phyloP scores from a whole-genome alignment of 2,329 filamentous ascomycete species.

The Alternaria arborescens region DNA sequence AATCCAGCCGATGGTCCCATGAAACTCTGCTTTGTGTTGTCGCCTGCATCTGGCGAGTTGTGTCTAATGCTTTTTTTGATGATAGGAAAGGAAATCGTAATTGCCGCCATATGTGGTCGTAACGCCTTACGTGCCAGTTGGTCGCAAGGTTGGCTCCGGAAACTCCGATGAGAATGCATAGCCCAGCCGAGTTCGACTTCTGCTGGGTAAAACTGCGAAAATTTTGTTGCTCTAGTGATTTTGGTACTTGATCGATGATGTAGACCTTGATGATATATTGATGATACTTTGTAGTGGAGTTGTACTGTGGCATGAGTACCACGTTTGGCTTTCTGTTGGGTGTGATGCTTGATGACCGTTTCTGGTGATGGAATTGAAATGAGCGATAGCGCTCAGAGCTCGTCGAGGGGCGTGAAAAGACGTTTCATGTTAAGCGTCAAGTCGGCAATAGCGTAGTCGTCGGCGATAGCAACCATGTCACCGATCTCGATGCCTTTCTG shows the following conservation, averaged over 20 bases:
- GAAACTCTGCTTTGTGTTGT: constrained; percentile 22
- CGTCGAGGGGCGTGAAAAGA: constrained; percentile 69
- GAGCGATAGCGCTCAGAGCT: constrained; percentile 13
- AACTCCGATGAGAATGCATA: constrained; percentile 46
- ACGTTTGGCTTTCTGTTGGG: constrained; percentile 8
- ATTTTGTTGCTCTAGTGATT: constrained; percentile 21
- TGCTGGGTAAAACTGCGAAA: constrained; percentile 24
- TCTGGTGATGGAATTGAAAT: constrained; percentile 6
- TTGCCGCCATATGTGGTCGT: constrained; percentile 32
- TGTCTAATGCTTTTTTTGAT: constrained; percentile 49
- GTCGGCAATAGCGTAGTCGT: constrained; percentile 69
- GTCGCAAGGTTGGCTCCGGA: constrained; percentile 24
- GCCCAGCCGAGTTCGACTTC: constrained; percentile 21
- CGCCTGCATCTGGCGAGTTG: constrained; percentile 39
- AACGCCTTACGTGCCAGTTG: constrained; percentile 20
- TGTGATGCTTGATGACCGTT: constrained; percentile 7
- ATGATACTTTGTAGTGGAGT: constrained; percentile 28
- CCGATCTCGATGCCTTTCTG: constrained; percentile 72
- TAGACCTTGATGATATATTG: constrained; percentile 32
- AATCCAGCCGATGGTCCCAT: constrained; percentile 29
- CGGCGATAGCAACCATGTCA: constrained; percentile 73
- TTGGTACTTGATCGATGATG: constrained; percentile 17
- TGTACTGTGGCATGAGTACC: constrained; percentile 14
- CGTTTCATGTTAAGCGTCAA: constrained; percentile 76
- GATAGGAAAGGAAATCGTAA: constrained; percentile 32